Evolutionary conservation across 1,284 basidiomycete species (phyloP).

Genomic region (Megacollybia platyphylla): DNA sequence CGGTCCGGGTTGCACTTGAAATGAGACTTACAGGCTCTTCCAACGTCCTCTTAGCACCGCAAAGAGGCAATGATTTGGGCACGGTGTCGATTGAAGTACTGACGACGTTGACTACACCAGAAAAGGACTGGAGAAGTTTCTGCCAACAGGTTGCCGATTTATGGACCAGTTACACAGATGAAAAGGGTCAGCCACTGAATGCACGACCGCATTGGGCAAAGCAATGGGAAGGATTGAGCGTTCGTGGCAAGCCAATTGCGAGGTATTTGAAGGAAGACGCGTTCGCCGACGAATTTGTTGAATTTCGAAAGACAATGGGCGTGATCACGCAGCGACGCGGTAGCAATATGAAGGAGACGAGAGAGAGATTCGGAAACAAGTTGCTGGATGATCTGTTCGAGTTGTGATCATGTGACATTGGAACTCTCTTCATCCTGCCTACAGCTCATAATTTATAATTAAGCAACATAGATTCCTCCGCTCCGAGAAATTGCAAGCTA

Average conservation of each 20-base stretch:
- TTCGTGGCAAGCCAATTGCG: constrained; percentile 5
- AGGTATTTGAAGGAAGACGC: constrained; percentile 6
- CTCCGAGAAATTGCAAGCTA: no score
- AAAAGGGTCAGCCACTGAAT: constrained; percentile 6
- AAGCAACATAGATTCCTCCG: no score
- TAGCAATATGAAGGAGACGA: constrained; percentile 1
- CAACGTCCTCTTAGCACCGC: constrained; percentile 6
- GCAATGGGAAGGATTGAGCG: constrained; percentile 7
- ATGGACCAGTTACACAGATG: constrained; percentile 6
- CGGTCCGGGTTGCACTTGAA: constrained; percentile 8
- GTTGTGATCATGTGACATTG: no score
- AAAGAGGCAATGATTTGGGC: constrained; percentile 5
- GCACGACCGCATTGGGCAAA: constrained; percentile 9
- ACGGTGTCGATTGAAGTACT: constrained; percentile 7
- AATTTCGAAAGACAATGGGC: constrained; percentile 4
- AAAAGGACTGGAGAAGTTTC: constrained; percentile 5
- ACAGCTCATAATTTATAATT: no score
- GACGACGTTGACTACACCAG: constrained; percentile 3
- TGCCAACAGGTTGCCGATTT: constrained; percentile 6
- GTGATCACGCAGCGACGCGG: constrained; percentile 2
- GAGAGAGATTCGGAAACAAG: constrained; percentile 1
- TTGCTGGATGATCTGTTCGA: background rate
- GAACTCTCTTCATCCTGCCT: no score
- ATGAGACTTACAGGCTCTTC: constrained; percentile 7
- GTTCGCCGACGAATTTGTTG: constrained; percentile 5